Evolutionary conservation across 345 rosid genomes (phyloP).

Genomic region (Tarenaya hassleriana): DNA sequence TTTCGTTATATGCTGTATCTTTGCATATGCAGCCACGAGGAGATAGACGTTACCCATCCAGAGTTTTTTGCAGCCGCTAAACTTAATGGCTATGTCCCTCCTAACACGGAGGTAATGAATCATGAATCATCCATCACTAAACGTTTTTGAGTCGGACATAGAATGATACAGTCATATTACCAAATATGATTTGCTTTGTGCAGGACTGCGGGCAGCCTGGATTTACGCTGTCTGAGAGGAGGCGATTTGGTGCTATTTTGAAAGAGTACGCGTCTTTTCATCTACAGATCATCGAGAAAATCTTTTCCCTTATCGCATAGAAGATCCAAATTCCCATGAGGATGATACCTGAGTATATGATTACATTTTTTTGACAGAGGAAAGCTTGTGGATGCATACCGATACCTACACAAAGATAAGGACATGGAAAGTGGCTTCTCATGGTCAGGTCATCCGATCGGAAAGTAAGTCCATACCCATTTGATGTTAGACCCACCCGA

Average conservation of each 20-base stretch:
- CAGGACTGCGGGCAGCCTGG: conserved; percentile 98
- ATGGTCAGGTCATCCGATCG: conserved; percentile 88
- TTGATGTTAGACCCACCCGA: too few species aligned
- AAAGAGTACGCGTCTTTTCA: conserved; percentile 51
- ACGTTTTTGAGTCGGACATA: neutral
- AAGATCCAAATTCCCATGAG: too few species aligned
- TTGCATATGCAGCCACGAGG: conserved; percentile 70
- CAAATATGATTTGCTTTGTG: conserved; percentile 7
- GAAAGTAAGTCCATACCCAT: conserved; percentile 52
- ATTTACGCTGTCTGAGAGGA: conserved; percentile 87
- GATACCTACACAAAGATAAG: conserved; percentile 71
- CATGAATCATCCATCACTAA: conserved; percentile 9
- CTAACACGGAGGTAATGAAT: conserved; percentile 61
- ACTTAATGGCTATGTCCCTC: conserved; percentile 87
- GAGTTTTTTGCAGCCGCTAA: conserved; percentile 86
- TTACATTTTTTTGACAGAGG: conserved; percentile 45
- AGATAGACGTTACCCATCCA: conserved; percentile 90
- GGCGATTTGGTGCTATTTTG: conserved; percentile 63
- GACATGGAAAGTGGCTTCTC: conserved; percentile 94
- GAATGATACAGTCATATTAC: conserved; percentile 2
- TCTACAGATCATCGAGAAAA: too few species aligned
- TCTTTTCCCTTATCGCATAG: too few species aligned
- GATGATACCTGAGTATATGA: neutral
- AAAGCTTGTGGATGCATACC: conserved; percentile 77
- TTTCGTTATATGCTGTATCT: too few species aligned